A percentile compares a stretch with the other conserved stretches of the same genome.
phyloP scores from a whole-genome alignment of 371 early-diverging fungal species.

The Circinella minor region DNA sequence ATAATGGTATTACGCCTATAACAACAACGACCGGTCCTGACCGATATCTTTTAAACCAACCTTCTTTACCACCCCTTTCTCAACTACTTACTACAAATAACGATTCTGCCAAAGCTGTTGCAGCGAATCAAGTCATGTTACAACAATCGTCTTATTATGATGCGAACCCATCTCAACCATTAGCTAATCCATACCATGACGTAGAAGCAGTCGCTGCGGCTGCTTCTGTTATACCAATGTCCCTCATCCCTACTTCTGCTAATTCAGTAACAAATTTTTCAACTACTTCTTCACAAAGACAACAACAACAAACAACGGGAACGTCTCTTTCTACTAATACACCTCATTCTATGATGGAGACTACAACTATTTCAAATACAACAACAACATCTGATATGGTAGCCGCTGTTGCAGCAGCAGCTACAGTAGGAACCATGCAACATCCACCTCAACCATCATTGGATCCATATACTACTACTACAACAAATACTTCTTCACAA shows the following conservation, averaged over 20 bases:
- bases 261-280: neutral
- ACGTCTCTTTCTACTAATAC: neutral
- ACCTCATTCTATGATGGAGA: neutral
- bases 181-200: neutral
- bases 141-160: constrained; percentile 9
- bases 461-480: neutral
- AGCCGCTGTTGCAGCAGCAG: neutral
- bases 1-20: too few species aligned
- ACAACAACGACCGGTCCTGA: neutral
- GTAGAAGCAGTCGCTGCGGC: neutral
- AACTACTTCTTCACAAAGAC: neutral
- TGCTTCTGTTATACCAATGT: neutral
- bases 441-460: neutral
- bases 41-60: constrained; percentile 26
- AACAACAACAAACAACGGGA: neutral
- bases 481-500: neutral
- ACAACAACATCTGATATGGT: neutral
- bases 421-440: neutral
- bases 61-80: constrained; percentile 39
- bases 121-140: constrained; percentile 1
- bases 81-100: constrained; percentile 24
- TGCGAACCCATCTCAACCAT: neutral
- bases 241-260: neutral
- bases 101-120: neutral
- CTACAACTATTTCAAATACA: neutral